phyloP scores from a whole-genome alignment of 345 rosid genomes.

The Arabidopsis arenosa region DNA sequence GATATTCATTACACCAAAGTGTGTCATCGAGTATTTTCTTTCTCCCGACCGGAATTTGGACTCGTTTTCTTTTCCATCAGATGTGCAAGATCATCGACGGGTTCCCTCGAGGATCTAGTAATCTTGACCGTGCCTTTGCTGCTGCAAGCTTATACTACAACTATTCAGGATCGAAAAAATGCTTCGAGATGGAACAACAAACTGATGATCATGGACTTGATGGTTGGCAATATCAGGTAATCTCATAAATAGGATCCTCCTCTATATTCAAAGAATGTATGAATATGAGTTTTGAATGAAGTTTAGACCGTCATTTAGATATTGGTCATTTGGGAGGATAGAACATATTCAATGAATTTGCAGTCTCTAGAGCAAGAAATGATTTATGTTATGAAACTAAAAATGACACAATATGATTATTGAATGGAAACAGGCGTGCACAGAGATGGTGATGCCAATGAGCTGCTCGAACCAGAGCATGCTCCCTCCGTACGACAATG shows the following conservation, averaged over 20 bases:
- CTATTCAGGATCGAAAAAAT: conserved; percentile 60
- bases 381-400: conserved; percentile 16
- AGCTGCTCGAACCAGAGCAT: conserved; percentile 66
- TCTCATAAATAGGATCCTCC: neutral
- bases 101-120: conserved; percentile 54
- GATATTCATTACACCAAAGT: neutral
- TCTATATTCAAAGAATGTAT: neutral
- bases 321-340: neutral
- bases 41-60: neutral
- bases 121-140: conserved; percentile 64
- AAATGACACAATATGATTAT: neutral
- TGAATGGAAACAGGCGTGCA: conserved; percentile 60
- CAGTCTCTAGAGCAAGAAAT: neutral
- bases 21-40: neutral
- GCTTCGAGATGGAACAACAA: conserved; percentile 63
- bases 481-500: conserved; percentile 60
- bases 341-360: neutral
- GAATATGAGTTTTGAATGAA: neutral
- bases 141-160: conserved; percentile 84
- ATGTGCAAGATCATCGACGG: conserved; percentile 80
- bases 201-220: conserved; percentile 66
- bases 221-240: conserved; percentile 88
- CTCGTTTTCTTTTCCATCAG: conserved; percentile 43
- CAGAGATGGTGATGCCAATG: conserved; percentile 91
- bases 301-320: neutral